phyloP scores from a whole-genome alignment of 2,329 filamentous ascomycete species.

The Alternaria brassicae region DNA sequence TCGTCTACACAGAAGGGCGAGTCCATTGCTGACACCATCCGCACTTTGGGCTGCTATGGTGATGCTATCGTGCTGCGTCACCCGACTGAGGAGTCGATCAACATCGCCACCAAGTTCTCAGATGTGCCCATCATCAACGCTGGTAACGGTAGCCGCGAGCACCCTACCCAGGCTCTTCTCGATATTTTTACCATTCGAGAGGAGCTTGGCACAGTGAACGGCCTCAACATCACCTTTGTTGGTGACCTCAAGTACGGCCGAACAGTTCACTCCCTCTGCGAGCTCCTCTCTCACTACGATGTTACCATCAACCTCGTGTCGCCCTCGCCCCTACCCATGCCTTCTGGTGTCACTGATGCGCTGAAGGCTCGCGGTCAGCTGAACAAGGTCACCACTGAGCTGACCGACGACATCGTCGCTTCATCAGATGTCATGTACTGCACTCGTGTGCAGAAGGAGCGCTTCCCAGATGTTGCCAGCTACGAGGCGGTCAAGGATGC shows the following conservation, averaged over 20 bases:
- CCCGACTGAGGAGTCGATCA: conserved; percentile 80
- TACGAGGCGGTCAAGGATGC: conserved; percentile 89
- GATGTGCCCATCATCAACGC: conserved; percentile 95
- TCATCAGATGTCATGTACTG: conserved; percentile 94
- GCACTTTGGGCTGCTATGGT: conserved; percentile 91
- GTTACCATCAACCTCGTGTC: conserved; percentile 92
- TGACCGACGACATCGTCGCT: conserved; percentile 87
- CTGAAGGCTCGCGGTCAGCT: conserved; percentile 79
- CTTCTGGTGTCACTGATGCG: conserved; percentile 73
- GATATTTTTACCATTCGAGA: conserved; percentile 99
- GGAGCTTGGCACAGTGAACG: conserved; percentile 93
- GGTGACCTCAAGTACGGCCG: conserved; percentile 93
- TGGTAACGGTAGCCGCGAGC: conserved; percentile 93
- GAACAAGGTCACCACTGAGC: conserved; percentile 73
- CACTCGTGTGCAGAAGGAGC: conserved; percentile 95
- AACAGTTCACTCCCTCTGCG: conserved; percentile 92
- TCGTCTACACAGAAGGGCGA: conserved; percentile 96
- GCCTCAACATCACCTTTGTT: conserved; percentile 93
- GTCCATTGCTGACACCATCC: conserved; percentile 88
- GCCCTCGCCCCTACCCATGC: conserved; percentile 79
- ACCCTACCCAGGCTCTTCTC: conserved; percentile 96
- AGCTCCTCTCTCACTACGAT: conserved; percentile 94
- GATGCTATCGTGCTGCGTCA: conserved; percentile 97
- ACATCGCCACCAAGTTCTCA: conserved; percentile 84
- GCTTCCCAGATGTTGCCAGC: conserved; percentile 79